Percentiles rank a stretch among this genome's conserved stretches.
Evolutionary conservation across 1,139 yeast species (phyloP).

Genomic region (Geotrichum candidum): DNA sequence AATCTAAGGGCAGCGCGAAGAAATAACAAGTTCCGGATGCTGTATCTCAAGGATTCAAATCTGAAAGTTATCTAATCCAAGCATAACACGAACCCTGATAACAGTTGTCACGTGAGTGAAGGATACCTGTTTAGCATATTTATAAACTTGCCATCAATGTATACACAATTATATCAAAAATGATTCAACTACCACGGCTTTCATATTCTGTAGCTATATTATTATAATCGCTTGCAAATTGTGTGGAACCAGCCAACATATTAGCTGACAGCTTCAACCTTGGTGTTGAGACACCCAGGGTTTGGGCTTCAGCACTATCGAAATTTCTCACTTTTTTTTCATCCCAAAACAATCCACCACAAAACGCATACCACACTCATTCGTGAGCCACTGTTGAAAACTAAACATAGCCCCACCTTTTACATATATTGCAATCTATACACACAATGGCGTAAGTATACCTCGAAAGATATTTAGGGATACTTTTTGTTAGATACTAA

Average conservation of each 20-base stretch:
- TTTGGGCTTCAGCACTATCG: neutral
- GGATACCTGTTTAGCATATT: too few relatives aligned
- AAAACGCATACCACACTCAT: neutral
- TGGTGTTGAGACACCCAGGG: neutral
- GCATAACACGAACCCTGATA: too few relatives aligned
- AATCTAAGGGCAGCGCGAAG: too few relatives aligned
- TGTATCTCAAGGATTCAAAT: too few relatives aligned
- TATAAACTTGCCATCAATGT: too few relatives aligned
- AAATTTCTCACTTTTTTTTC: neutral
- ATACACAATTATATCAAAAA: too few relatives aligned
- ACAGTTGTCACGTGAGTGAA: too few relatives aligned
- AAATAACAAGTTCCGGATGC: too few relatives aligned
- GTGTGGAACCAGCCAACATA: too few relatives aligned
- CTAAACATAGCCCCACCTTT: neutral
- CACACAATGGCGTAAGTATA: neutral
- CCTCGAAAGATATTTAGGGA: neutral
- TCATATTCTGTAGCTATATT: too few relatives aligned
- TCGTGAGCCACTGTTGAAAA: neutral
- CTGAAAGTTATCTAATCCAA: neutral
- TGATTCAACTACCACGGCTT: too few relatives aligned
- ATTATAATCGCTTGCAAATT: too few relatives aligned
- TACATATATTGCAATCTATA: neutral
- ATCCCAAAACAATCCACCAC: neutral
- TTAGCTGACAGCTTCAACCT: neutral
- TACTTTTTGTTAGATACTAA: neutral